Evolutionary conservation across 108 stramenopile genomes (phyloP).

Genomic region (Cylindrotheca fusiformis): DNA sequence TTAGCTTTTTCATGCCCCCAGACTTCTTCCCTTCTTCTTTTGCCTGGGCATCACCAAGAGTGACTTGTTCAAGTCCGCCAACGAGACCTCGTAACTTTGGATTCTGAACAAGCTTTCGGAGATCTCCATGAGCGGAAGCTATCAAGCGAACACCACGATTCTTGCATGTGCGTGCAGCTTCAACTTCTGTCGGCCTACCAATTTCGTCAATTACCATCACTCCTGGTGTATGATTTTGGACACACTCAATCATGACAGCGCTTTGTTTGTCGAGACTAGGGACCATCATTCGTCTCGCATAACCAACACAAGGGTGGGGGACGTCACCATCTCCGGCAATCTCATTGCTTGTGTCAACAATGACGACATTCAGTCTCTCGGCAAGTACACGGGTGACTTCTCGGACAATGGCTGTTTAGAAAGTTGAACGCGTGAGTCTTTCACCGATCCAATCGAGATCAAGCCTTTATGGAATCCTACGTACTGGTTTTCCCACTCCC

Average conservation of each 20-base stretch:
- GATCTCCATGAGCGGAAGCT: slow-evolving; percentile 68
- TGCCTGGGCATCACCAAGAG: slow-evolving; percentile 37
- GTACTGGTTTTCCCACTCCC: slow-evolving; percentile 32
- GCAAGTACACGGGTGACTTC: slow-evolving; percentile 43
- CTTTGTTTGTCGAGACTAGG: slow-evolving; percentile 33
- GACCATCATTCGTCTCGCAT: slow-evolving; percentile 64
- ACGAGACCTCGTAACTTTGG: slow-evolving; percentile 42
- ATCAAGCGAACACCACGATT: slow-evolving; percentile 63
- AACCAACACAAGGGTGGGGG: slow-evolving; percentile 57
- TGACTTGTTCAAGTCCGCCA: slow-evolving; percentile 50
- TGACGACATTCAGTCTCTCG: slow-evolving; percentile 29
- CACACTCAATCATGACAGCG: slow-evolving; percentile 63
- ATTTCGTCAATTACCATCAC: slow-evolving; percentile 69
- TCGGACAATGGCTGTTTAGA: slow-evolving; percentile 50
- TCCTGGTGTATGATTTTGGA: slow-evolving; percentile 67
- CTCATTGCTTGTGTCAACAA: slow-evolving; percentile 67
- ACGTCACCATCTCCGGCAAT: slow-evolving; percentile 60
- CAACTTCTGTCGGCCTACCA: slow-evolving; percentile 47
- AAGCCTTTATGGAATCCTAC: no score
- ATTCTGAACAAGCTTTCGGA: slow-evolving; percentile 48
- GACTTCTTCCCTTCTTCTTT: slow-evolving; percentile 18
- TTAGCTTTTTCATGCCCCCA: slow-evolving; percentile 12
- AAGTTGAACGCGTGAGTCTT: no score
- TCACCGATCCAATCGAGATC: no score
- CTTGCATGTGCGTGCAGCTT: slow-evolving; percentile 46